Base-by-base conservation (phyloP, 2,329 filamentous ascomycete species). In the Thielaviopsis ethacetica region DNA sequence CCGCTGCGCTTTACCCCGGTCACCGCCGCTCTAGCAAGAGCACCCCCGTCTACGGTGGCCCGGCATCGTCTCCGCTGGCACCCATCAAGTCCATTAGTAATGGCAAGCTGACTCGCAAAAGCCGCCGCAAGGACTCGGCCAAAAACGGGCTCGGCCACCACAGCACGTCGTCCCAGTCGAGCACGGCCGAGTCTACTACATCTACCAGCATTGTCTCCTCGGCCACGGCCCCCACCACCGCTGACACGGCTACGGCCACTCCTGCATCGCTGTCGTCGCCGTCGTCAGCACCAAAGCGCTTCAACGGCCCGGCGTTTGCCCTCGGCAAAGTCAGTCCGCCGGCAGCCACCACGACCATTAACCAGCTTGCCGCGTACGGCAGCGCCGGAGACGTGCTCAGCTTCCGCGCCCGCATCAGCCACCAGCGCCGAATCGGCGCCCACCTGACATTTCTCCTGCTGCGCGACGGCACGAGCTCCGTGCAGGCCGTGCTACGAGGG, bases 381-480 rank as follows among this genome's bases (percentile, higher is more conserved):
- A 21, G 30, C 15, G 58, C 71, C 12, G 72, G 71, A 51, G 70
- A 69, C 19, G 69, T 71, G 54, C 70, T 74, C 54, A 72, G 69
- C 57, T 73, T 74, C 61, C 68, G 72, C 59, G 72, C 71, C 44
- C 69, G 71, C 53, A 75, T 93, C 21, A 86, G 91, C 69, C 88
- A 90, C 59, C 77, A 93, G 61, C 83, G 91, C 53, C 85, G 85
- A 65, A 79, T 95, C 73, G 91, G 88, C 67, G 79, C 87, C 65
- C 85, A 86, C 64, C 76, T 95, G 38, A 87, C 89, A 65, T 95
- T 95, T 70, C 74, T 95, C 51, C 80, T 95, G 61, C 85, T 95
- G 67, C 84, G 91, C 59, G 88, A 95, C 71, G 86, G 91, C 71
- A 83, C 86, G 13, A 77, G 80, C 63, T 93, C 89, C 24, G 81